phyloP scores from a whole-genome alignment of 495 filamentous ascomycete species.

The Penicillium verhagenii region DNA sequence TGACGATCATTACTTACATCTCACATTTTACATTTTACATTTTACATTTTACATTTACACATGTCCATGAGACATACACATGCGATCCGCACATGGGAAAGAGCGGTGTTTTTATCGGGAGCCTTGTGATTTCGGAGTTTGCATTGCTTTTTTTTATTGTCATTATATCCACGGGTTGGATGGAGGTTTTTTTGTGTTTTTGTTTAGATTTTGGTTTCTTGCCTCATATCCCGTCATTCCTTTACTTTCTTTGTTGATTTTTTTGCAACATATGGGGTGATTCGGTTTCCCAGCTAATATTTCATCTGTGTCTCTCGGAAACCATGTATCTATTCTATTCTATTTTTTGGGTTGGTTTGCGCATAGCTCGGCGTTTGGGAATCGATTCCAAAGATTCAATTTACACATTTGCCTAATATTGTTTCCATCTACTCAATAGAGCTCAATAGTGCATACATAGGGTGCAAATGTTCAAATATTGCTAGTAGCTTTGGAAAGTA shows the following conservation, averaged over 20 bases:
- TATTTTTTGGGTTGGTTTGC: background rate
- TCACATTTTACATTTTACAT: too few relatives aligned
- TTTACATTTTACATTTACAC: too few relatives aligned
- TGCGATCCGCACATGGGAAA: conserved; percentile 5
- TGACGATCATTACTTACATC: conserved; percentile 10
- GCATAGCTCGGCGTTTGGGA: conserved; percentile 31
- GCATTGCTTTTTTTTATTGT: background rate
- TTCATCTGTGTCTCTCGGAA: background rate
- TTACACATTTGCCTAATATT: background rate
- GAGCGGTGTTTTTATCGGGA: conserved; percentile 2
- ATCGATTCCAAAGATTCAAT: background rate
- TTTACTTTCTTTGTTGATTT: background rate
- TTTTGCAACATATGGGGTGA: background rate
- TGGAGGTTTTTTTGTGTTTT: background rate
- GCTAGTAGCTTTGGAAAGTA: background rate
- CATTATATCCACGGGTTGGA: background rate
- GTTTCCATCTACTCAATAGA: background rate
- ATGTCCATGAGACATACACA: background rate
- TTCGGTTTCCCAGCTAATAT: background rate
- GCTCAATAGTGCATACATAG: background rate
- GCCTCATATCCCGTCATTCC: background rate
- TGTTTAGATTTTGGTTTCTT: background rate
- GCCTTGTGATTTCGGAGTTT: background rate
- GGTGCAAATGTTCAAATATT: background rate
- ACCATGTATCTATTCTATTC: conserved; percentile 4